Base-by-base conservation (phyloP, 2,329 filamentous ascomycete species). In the Sporothrix schenckii region DNA sequence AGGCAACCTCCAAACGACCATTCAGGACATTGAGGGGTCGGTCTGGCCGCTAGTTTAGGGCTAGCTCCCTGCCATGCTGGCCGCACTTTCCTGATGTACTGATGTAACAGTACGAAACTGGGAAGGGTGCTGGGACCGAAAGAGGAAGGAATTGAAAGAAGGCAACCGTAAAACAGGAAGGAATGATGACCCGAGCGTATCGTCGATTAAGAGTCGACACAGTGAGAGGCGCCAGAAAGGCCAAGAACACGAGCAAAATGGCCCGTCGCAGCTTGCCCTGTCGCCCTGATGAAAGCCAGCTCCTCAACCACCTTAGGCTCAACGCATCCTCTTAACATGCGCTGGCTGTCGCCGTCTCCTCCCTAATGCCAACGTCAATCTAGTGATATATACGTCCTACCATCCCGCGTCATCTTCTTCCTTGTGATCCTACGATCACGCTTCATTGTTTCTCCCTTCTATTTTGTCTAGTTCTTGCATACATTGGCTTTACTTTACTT, bases 1-100 rank as follows among this genome's bases (percentile, higher is more conserved):
- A 66, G 61, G 61, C 61, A 66, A 52, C 61, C 44, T 30, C 47
- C 44, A 66, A 66, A 66, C 24, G 41, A n/a, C 11, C 21, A 21
- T 47, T 61, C 16, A 19, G 30, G 58, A 11, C 39, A 63, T 61
- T 24, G 58, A 61, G 39, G 58, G 39, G 58, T 63, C 21, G 58
- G 58, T 19, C 58, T 47, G 58, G 6, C 58, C 58, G 39, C 58
- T 16, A 13, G 10, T 44, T 44, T 11, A 9, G 6, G 34, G 41
- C 41, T 47, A 63, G 58, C 58, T 63, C 39, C 27, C n/a, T 63
- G 58, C n/a, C 58, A 13, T 11, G 11, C 53, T 39, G 27, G 13
- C 58, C 58, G 21, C 5, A 24, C 14, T 16, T 58, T 39, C 53
- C 53, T 56, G 14, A 19, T 16, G 24, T 27, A 19, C 53, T 56